Conservation (phyloP, 257 asterid species). For the Hygrophila difformis region DNA sequence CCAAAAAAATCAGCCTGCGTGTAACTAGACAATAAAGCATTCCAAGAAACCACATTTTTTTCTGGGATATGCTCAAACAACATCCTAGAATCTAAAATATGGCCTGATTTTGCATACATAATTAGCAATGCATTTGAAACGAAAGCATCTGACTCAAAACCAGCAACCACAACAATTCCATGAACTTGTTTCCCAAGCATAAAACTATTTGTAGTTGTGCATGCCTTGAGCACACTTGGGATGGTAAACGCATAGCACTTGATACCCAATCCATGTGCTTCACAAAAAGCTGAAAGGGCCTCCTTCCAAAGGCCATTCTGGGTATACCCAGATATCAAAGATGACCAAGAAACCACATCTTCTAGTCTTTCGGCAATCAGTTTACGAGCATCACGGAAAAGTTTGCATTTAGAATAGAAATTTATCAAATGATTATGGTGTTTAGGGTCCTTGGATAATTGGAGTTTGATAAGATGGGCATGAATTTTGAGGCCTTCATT, state of each 20-base stretch:
- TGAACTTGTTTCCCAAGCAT: conserved; percentile 56
- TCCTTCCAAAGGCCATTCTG: conserved; percentile 52
- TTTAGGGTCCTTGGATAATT: conserved; percentile 25
- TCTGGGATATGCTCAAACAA: conserved; percentile 57
- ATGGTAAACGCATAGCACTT: conserved; percentile 54
- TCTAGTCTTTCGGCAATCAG: conserved; percentile 50
- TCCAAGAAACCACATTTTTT: conserved; percentile 69
- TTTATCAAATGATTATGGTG: conserved; percentile 49
- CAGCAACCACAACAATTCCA: conserved; percentile 44
- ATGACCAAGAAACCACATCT: conserved; percentile 75
- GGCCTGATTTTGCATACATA: conserved; percentile 58
- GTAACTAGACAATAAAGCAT: conserved; percentile 50
- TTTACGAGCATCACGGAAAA: conserved; percentile 39
- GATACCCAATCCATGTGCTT: conserved; percentile 48
- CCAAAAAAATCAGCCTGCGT: conserved; percentile 36
- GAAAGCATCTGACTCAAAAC: conserved; percentile 55
- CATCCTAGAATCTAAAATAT: conserved; percentile 42
- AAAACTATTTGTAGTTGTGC: conserved; percentile 30
- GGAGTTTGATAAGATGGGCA: conserved; percentile 39
- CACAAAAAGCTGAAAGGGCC: conserved; percentile 45
- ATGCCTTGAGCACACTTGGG: conserved; percentile 78
- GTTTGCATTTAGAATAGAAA: conserved; percentile 46
- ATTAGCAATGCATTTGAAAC: conserved; percentile 62
- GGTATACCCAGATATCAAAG: conserved; percentile 65
- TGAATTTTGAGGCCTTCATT: conserved; percentile 52